phyloP scores from a whole-genome alignment of 2,329 filamentous ascomycete species.

The Fusarium compactum region DNA sequence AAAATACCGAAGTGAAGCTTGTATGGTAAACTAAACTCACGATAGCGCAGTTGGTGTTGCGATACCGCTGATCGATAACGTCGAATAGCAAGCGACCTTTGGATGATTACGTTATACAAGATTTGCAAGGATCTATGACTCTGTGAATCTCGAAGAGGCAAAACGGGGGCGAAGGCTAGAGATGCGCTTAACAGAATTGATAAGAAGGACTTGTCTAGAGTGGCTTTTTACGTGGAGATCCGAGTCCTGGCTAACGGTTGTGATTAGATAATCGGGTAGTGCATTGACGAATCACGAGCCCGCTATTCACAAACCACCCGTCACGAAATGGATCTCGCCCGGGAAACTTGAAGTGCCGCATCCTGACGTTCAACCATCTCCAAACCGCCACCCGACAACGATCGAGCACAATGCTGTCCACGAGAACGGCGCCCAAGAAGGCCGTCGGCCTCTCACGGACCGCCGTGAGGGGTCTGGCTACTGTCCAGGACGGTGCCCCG shows the following conservation, averaged over 20 bases:
- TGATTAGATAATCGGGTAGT: slow-evolving; percentile 47
- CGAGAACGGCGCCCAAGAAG: slow-evolving; percentile 57
- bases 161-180: slow-evolving; percentile 12
- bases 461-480: slow-evolving; percentile 78
- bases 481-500: slow-evolving; percentile 78
- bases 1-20: slow-evolving; percentile 18
- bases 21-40: slow-evolving; percentile 2
- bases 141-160: slow-evolving; percentile 31
- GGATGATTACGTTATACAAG: slow-evolving; percentile 34
- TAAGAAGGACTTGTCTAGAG: slow-evolving; percentile 27
- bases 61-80: slow-evolving; percentile 15
- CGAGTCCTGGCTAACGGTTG: slow-evolving; percentile 49
- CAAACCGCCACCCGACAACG: slow-evolving; percentile 50
- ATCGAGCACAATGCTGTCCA: slow-evolving; percentile 59
- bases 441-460: slow-evolving; percentile 57
- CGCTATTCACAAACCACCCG: slow-evolving; percentile 52
- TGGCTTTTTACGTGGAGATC: background rate
- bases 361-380: slow-evolving; percentile 48
- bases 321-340: slow-evolving; percentile 49
- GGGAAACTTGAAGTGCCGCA: slow-evolving; percentile 55
- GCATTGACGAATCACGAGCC: slow-evolving; percentile 58
- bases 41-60: slow-evolving; percentile 31
- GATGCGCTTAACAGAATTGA: slow-evolving; percentile 35
- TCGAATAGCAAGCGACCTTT: slow-evolving; percentile 32
- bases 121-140: slow-evolving; percentile 44